A percentile compares a stretch with the other conserved stretches of the same genome.
These are phyloP conservation scores for Arthrobotrys pseudoclavata DNA, from an alignment of 2,329 filamentous ascomycete genomes.

Conservation along the genomic window DNA sequence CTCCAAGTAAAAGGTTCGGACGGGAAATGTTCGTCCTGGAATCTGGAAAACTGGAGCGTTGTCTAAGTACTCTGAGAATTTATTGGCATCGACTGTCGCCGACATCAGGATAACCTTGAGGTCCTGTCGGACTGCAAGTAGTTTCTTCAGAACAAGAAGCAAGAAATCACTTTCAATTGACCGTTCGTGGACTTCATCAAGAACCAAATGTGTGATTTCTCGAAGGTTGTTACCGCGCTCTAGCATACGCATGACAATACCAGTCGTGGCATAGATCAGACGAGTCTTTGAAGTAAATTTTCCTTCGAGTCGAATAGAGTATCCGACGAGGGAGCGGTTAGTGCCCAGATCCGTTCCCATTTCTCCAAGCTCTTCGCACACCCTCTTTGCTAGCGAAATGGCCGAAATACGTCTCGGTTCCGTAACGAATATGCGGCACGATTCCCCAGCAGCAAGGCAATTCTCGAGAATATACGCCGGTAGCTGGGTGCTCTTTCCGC, in stretches of 20 bases:
- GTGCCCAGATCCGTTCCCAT: conserved; percentile 85
- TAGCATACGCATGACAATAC: conserved; percentile 98
- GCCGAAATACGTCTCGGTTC: conserved; percentile 96
- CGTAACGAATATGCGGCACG: conserved; percentile 94
- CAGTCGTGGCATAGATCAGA: conserved; percentile 87
- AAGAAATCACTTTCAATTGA: conserved; percentile 97
- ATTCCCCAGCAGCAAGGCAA: conserved; percentile 81
- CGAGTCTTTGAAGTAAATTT: conserved; percentile 85
- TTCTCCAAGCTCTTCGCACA: conserved; percentile 95
- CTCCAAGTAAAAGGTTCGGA: conserved; percentile 87
- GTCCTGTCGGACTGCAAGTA: conserved; percentile 81
- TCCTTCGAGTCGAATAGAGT: conserved; percentile 92
- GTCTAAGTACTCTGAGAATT: conserved; percentile 89
- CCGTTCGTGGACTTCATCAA: conserved; percentile 98
- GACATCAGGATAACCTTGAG: conserved; percentile 97
- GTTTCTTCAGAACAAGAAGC: conserved; percentile 87
- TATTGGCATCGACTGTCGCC: conserved; percentile 91
- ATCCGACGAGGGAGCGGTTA: conserved; percentile 85
- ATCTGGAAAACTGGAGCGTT: conserved; percentile 89
- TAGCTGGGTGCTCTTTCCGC: conserved; percentile 97
- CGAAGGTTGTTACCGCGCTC: conserved; percentile 87
- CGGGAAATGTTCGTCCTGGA: conserved; percentile 92
- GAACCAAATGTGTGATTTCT: conserved; percentile 91
- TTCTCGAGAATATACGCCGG: conserved; percentile 93
- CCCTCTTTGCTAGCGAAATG: conserved; percentile 90